Evolutionary conservation across 1,284 basidiomycete genomes (phyloP).

Genomic region (Coriolopsis trogii): DNA sequence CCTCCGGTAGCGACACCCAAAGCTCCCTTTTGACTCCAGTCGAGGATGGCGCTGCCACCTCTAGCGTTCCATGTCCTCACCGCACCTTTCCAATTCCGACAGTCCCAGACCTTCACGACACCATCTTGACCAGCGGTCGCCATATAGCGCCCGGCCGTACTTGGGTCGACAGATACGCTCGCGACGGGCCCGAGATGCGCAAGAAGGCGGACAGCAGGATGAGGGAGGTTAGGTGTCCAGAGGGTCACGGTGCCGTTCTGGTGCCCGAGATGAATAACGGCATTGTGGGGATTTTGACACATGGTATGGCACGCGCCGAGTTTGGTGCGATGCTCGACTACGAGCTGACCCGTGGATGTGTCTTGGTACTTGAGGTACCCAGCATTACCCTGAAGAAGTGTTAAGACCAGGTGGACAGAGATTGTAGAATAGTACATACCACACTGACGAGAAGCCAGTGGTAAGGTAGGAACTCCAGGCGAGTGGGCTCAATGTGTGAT

Average conservation of each 20-base stretch:
- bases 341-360: constrained; percentile 88
- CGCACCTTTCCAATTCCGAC: constrained; percentile 89
- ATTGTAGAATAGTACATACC: constrained; percentile 46
- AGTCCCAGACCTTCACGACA: constrained; percentile 94
- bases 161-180: constrained; percentile 84
- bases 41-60: constrained; percentile 62
- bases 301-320: constrained; percentile 87
- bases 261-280: constrained; percentile 93
- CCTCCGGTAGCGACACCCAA: constrained; percentile 84
- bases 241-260: constrained; percentile 91
- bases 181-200: constrained; percentile 91
- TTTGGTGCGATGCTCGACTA: constrained; percentile 90
- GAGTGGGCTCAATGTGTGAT: constrained; percentile 87
- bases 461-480: constrained; percentile 93
- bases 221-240: constrained; percentile 94
- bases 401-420: not conserved
- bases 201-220: constrained; percentile 89
- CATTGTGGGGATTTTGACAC: constrained; percentile 91
- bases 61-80: constrained; percentile 82
- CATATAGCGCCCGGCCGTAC: constrained; percentile 86
- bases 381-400: constrained; percentile 66
- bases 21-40: constrained; percentile 84
- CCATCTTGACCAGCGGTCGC: constrained; percentile 90
- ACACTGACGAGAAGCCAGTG: constrained; percentile 93
- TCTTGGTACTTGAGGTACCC: constrained; percentile 98